Evolutionary conservation across 768 basidiomycete species (phyloP).

Genomic region (Strobilomyces dryophilus): DNA sequence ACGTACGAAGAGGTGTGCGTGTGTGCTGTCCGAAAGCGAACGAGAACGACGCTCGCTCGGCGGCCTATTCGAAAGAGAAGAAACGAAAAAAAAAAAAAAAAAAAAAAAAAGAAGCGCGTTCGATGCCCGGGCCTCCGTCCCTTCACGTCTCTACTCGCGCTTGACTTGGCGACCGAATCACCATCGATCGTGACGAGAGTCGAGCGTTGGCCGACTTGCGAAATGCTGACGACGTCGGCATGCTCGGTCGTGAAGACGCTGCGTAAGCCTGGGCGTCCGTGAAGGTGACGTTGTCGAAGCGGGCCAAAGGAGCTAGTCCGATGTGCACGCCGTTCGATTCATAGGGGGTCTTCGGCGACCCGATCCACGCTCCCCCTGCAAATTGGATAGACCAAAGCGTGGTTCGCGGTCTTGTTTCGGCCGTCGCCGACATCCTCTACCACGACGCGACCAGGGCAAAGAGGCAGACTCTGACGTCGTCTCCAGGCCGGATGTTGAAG

Average conservation of each 20-base stretch:
- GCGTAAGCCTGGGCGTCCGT: conserved; percentile 1
- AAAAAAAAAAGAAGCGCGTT: too few relatives aligned
- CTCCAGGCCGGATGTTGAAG: background rate
- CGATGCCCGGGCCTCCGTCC: too few relatives aligned
- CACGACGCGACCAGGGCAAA: background rate
- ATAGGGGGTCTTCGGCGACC: conserved; percentile 4
- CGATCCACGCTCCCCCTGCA: conserved; percentile 6
- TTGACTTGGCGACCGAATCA: background rate
- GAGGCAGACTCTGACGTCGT: background rate
- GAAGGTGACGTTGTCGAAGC: conserved; percentile 8
- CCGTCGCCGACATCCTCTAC: conserved; percentile 8
- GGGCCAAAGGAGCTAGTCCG: background rate
- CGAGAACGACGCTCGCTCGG: too few relatives aligned
- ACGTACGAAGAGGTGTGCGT: too few relatives aligned
- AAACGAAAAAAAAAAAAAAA: too few relatives aligned
- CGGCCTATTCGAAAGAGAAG: too few relatives aligned
- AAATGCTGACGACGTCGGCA: background rate
- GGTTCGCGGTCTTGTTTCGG: background rate
- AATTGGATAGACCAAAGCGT: conserved; percentile 1
- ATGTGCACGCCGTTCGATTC: too few relatives aligned
- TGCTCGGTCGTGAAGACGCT: background rate
- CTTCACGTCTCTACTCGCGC: too few relatives aligned
- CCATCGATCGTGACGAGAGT: background rate
- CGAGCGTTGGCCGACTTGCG: background rate
- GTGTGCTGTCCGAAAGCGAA: too few relatives aligned